Evolutionary conservation across 202 grass and related monocot genomes (phyloP), one percentile per base, ranked within the genome.

Genomic region (Zoysia matrella): DNA sequence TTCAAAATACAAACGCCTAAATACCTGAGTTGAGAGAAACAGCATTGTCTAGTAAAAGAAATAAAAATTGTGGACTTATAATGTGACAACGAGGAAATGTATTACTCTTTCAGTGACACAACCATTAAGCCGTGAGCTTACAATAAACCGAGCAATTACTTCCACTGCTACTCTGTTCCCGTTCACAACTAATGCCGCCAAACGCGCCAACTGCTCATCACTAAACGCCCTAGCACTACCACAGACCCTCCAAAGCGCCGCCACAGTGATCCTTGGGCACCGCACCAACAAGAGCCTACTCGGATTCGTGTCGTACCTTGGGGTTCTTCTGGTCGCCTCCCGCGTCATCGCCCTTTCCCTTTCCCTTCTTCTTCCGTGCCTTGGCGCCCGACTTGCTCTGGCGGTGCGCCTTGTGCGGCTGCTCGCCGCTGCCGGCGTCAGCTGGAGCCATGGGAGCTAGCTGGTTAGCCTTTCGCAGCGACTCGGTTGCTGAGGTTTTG

Each of bases 321-420:
- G 96, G 96, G 64, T 99, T 99, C 75, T 90, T 91, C 83, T 88
- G 83, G 22, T 87, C 86, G 7, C 79, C 64, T 0, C 72, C 89
- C 1, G 73, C 86, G 70, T 89, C 91, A 76, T 87, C 86, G 47
- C 78, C 82, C 68, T 88, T 89, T 11, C 77, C 81, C 70, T 67
- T 90, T 47, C 85, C 86, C 66, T 85, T 93, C 80, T 84, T 95
- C 69, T 95, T 98, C 85, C 81, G 88, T 49, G 74, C 84, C 56
- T 92, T 93, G 65, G 89, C 89, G 58, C 92, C 96, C 3, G 92
- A 83, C 89, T 92, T 93, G 74, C 88, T 91, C 58, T 75, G 57
- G 2, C 92, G 90, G 46, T 99, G 96, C 6, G 92, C 82, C 87
- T 99, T 99, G 83, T 93, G 91, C 22, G 80, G 47, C 75, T 93